A percentile compares a stretch with the other conserved stretches of the same genome.
phyloP scores from a whole-genome alignment of 2,329 filamentous ascomycete species.

The Monilinia fructigena region DNA sequence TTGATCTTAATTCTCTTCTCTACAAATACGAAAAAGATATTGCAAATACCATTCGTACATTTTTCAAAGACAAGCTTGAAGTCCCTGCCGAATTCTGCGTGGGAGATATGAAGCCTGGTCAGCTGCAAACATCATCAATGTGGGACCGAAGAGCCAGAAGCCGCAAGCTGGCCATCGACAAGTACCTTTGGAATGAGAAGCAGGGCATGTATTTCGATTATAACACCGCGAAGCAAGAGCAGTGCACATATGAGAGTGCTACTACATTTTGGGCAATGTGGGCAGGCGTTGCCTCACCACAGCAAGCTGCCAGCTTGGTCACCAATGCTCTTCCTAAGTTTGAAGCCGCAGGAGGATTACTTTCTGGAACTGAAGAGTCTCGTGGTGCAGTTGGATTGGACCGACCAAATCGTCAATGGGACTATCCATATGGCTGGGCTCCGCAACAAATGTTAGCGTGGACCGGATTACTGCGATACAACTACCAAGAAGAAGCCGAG shows the following conservation, averaged over 20 bases:
- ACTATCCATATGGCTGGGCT: slow-evolving; percentile 97
- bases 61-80: slow-evolving; percentile 79
- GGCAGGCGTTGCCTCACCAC: slow-evolving; percentile 83
- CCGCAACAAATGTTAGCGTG: slow-evolving; percentile 98
- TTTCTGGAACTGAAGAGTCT: slow-evolving; percentile 87
- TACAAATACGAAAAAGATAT: slow-evolving; percentile 99
- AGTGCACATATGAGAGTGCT: slow-evolving; percentile 81
- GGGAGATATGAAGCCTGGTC: slow-evolving; percentile 62
- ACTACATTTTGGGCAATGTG: slow-evolving; percentile 98
- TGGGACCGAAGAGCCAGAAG: slow-evolving; percentile 90
- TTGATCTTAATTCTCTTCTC: slow-evolving; percentile 89
- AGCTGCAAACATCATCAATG: slow-evolving; percentile 75
- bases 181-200: slow-evolving; percentile 88
- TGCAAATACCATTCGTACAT: slow-evolving; percentile 75
- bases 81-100: slow-evolving; percentile 81
- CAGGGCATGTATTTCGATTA: slow-evolving; percentile 99
- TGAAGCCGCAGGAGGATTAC: slow-evolving; percentile 81
- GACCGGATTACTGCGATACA: slow-evolving; percentile 88
- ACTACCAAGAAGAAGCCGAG: slow-evolving; percentile 86
- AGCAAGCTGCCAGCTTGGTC: slow-evolving; percentile 83
- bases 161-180: slow-evolving; percentile 83
- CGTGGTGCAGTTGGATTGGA: slow-evolving; percentile 76
- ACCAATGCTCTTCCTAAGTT: slow-evolving; percentile 79
- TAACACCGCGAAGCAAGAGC: slow-evolving; percentile 77
- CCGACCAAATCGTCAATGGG: slow-evolving; percentile 94